Evolutionary conservation across 2,329 filamentous ascomycete genomes (phyloP).

Genomic region (Onygenales sp.): DNA sequence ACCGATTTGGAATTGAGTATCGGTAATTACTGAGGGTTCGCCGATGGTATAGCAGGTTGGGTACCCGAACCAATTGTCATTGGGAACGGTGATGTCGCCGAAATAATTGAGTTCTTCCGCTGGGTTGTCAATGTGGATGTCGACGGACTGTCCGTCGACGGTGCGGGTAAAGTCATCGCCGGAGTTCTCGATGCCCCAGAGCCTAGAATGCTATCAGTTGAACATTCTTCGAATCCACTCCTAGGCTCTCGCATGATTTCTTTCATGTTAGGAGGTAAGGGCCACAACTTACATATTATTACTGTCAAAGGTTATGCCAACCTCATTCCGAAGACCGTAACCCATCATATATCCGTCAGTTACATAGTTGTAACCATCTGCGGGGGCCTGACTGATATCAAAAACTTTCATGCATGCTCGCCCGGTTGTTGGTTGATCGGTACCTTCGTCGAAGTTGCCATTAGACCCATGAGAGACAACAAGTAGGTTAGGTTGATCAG

Average conservation of each 20-base stretch:
- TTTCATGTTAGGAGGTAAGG: neutral
- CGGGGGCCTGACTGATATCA: conserved; percentile 37
- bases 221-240: neutral
- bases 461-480: conserved; percentile 58
- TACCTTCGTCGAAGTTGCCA: conserved; percentile 50
- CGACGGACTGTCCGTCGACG: conserved; percentile 34
- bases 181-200: conserved; percentile 59
- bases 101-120: conserved; percentile 65
- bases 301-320: conserved; percentile 53
- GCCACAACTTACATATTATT: conserved; percentile 21
- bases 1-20: conserved; percentile 36
- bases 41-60: conserved; percentile 61
- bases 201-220: conserved; percentile 28
- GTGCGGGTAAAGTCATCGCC: conserved; percentile 39
- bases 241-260: neutral
- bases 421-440: conserved; percentile 45
- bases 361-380: conserved; percentile 36
- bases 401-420: conserved; percentile 60
- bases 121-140: conserved; percentile 60
- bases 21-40: conserved; percentile 44
- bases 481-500: conserved; percentile 45
- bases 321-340: conserved; percentile 65
- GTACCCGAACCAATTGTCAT: conserved; percentile 55
- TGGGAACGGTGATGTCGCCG: conserved; percentile 3
- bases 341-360: conserved; percentile 44